Percentiles rank a stretch among this genome's conserved stretches.
These are phyloP conservation scores for Vicia villosa DNA, from an alignment of 306 rosid species.

Conservation along the genomic window DNA sequence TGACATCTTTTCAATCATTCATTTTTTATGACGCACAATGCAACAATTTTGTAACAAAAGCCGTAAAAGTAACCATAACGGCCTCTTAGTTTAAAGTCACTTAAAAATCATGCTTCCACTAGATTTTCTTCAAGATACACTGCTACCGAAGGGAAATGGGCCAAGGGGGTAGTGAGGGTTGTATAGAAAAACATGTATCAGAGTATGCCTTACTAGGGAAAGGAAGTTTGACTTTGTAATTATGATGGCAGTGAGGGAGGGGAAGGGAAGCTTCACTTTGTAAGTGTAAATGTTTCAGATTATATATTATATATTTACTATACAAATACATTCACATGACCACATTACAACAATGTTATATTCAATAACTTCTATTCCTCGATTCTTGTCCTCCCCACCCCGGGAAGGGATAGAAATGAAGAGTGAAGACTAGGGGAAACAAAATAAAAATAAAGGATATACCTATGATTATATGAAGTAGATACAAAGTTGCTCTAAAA, in stretches of 20 bases:
- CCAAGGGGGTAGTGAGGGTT: not conserved
- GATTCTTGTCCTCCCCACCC: conserved; percentile 5
- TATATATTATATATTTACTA: conserved; percentile 12
- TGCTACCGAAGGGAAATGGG: not conserved
- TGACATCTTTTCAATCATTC: conserved; percentile 27
- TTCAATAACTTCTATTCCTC: conserved; percentile 18
- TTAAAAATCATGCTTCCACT: conserved; percentile 25
- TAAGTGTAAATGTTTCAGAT: conserved; percentile 40
- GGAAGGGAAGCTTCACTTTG: conserved; percentile 30
- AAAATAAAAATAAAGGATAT: not conserved
- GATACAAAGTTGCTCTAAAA: conserved; percentile 18
- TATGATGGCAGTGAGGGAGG: conserved; percentile 18
- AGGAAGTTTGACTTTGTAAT: not conserved
- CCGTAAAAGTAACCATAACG: conserved; percentile 30
- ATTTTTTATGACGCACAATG: conserved; percentile 37
- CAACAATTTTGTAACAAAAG: conserved; percentile 30
- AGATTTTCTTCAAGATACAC: conserved; percentile 28
- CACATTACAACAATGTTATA: conserved; percentile 21
- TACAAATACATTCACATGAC: conserved; percentile 6
- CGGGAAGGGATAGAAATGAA: not conserved
- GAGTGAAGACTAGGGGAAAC: conserved; percentile 3
- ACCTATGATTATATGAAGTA: conserved; percentile 1
- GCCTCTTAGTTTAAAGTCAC: conserved; percentile 39
- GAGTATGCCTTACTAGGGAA: conserved; percentile 7
- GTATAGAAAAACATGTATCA: not conserved